Evolutionary conservation across 2,329 filamentous ascomycete species (phyloP).

Genomic region (Sporothrix euskadiensis): DNA sequence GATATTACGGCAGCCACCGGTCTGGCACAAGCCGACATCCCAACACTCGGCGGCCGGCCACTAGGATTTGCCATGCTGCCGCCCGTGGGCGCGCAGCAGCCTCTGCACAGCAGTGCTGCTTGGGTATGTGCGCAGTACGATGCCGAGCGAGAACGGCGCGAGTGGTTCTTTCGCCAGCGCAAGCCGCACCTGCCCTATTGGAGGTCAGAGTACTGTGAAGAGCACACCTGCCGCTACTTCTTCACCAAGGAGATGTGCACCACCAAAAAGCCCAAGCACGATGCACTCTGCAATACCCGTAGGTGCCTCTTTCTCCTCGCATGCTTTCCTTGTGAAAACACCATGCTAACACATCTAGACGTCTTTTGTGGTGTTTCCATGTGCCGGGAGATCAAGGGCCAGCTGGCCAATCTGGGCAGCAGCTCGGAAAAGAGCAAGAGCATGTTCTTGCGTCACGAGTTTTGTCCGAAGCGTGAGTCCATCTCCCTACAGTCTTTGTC

Average conservation of each 20-base stretch:
- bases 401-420: not conserved
- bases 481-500: not conserved
- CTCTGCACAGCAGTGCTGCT: not conserved
- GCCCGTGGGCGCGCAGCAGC: not conserved
- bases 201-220: slow-evolving; percentile 8
- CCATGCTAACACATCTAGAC: not conserved
- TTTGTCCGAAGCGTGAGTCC: slow-evolving; percentile 24
- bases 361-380: not conserved
- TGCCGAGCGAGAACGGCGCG: slow-evolving; percentile 18
- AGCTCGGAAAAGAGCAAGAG: not conserved
- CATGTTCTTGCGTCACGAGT: slow-evolving; percentile 28
- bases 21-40: slow-evolving; percentile 19
- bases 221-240: slow-evolving; percentile 31
- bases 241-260: slow-evolving; percentile 21
- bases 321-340: not conserved
- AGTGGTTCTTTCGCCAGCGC: slow-evolving; percentile 17
- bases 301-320: not conserved
- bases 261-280: slow-evolving; percentile 20
- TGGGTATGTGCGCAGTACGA: slow-evolving; percentile 22
- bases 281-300: slow-evolving; percentile 28
- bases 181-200: not conserved
- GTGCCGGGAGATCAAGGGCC: slow-evolving; percentile 22
- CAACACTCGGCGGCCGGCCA: not conserved
- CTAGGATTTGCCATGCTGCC: not conserved
- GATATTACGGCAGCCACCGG: not conserved